phyloP scores from a whole-genome alignment of 2,329 filamentous ascomycete species.

The Cordyceps militaris region DNA sequence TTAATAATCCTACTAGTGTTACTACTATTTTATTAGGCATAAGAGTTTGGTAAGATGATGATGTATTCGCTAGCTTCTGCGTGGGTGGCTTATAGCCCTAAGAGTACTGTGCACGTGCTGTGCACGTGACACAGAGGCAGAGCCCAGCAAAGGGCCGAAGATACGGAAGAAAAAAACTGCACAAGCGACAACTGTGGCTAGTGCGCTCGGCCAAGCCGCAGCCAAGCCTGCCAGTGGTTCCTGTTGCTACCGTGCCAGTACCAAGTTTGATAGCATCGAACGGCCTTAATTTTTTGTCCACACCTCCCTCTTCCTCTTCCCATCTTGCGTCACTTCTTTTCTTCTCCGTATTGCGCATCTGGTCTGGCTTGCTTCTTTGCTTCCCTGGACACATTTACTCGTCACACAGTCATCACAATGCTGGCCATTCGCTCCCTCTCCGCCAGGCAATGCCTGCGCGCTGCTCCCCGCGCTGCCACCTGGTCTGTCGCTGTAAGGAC shows the following conservation, averaged over 20 bases:
- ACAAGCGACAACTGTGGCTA: constrained; percentile 8
- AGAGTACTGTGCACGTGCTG: too few relatives aligned
- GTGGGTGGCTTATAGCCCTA: too few relatives aligned
- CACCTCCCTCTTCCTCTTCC: constrained; percentile 15
- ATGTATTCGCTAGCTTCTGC: too few relatives aligned
- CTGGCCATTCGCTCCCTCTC: constrained; percentile 73
- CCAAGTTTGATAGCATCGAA: constrained; percentile 12
- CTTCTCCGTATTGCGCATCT: constrained; percentile 17
- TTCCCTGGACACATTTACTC: constrained; percentile 11
- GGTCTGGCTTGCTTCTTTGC: constrained; percentile 17
- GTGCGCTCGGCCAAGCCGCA: constrained; percentile 11
- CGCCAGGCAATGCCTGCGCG: constrained; percentile 71
- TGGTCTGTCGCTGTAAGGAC: constrained; percentile 30
- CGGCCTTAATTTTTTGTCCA: constrained; percentile 17
- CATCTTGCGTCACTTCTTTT: constrained; percentile 17
- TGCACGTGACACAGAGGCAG: too few relatives aligned
- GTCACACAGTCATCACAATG: constrained; percentile 51
- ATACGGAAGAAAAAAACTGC: neutral
- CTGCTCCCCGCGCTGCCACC: constrained; percentile 49
- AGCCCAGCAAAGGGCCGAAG: constrained; percentile 5
- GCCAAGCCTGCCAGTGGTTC: neutral
- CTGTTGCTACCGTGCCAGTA: constrained; percentile 1
- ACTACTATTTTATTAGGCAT: too few relatives aligned
- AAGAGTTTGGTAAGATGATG: too few relatives aligned
- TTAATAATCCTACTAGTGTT: too few relatives aligned